Base-by-base conservation (phyloP, 2,329 filamentous ascomycete genomes). In the Apiospora sp. region DNA sequence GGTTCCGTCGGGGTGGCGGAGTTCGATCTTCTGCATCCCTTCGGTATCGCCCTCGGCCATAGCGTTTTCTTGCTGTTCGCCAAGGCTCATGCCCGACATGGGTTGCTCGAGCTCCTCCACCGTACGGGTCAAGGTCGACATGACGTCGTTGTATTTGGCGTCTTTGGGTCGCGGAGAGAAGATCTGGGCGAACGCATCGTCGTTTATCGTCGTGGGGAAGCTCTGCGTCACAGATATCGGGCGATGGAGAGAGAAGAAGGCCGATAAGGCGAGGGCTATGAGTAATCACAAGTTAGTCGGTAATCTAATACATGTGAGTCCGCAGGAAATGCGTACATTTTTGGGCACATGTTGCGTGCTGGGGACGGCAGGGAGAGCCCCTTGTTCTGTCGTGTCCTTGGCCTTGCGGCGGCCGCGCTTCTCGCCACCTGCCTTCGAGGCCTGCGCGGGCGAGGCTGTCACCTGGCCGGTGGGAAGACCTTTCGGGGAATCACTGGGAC, bases 231-330 rank as follows among this genome's bases (percentile, higher is more conserved):
- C 91, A 71, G 94, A 97, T 79, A 99, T 96, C 67, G 96, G 96
- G 74, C 96, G 92, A 84, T 99, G 94, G 76, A 97, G 92, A 75
- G 95, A 97, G 87, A 98, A 98, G 88, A 99, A 98, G 73, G 93
- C 93, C 10, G 96, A 96, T 67, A 98, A 87, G 75, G 93, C 92
- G 74, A 98, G 89, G 80, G 97, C 96, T 98, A 76, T 6, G 75
- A 41, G 19, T 69, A 71, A 24, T 54, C 30, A 68, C 68, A 72
- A 79, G 77, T 80, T 75, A 75, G 75, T 51, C 71, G 16, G 10
- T 67, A 27, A 10, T 30, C 70, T 46, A 67, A 48, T 3, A 30
- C 12, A 19, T 43, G 16, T n/a, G 51, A 48, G 4, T 8, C 6
- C 8, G 24, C 14, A 49, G 7, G 46, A 24, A 54, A 64, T 64